phyloP scores from a whole-genome alignment of 495 filamentous ascomycete species.

The Penicillium taxi region DNA sequence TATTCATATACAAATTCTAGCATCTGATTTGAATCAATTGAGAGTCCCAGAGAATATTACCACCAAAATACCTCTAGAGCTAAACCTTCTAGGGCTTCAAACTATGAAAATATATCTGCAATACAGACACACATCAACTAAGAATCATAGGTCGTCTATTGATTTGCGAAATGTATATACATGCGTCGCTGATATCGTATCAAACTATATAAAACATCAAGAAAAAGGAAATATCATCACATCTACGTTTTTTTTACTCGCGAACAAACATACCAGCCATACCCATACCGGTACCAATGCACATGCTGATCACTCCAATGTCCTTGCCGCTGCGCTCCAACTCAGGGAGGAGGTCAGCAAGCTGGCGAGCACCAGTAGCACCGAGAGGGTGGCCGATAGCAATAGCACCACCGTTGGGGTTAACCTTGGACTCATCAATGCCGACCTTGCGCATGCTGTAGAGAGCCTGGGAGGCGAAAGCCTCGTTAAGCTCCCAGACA shows the following conservation, averaged over 20 bases:
- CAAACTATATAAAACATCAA: conserved; percentile 10
- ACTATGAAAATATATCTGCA: not conserved
- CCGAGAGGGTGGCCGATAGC: conserved; percentile 91
- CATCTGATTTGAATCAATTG: too few relatives aligned
- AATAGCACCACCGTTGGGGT: conserved; percentile 90
- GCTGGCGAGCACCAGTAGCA: conserved; percentile 77
- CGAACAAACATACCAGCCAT: conserved; percentile 81
- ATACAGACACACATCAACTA: not conserved
- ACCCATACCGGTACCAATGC: conserved; percentile 87
- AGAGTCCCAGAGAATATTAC: too few relatives aligned
- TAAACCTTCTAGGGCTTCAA: not conserved
- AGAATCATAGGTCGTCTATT: conserved; percentile 7
- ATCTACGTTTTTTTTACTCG: conserved; percentile 44
- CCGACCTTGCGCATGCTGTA: conserved; percentile 73
- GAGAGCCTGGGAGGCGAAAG: conserved; percentile 82
- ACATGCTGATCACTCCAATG: conserved; percentile 76
- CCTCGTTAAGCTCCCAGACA: conserved; percentile 96
- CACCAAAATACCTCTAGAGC: too few relatives aligned
- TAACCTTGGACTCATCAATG: conserved; percentile 60
- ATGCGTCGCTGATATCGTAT: conserved; percentile 26
- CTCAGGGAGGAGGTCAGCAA: conserved; percentile 66
- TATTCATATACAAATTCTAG: not conserved
- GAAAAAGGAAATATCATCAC: conserved; percentile 6
- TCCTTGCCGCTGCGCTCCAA: conserved; percentile 54
- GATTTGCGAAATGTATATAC: conserved; percentile 19